Percentiles rank a stretch among this genome's conserved stretches.
These are phyloP conservation scores for Geosmithia putterillii DNA, from an alignment of 2,329 filamentous ascomycete genomes.

Conservation along the genomic window DNA sequence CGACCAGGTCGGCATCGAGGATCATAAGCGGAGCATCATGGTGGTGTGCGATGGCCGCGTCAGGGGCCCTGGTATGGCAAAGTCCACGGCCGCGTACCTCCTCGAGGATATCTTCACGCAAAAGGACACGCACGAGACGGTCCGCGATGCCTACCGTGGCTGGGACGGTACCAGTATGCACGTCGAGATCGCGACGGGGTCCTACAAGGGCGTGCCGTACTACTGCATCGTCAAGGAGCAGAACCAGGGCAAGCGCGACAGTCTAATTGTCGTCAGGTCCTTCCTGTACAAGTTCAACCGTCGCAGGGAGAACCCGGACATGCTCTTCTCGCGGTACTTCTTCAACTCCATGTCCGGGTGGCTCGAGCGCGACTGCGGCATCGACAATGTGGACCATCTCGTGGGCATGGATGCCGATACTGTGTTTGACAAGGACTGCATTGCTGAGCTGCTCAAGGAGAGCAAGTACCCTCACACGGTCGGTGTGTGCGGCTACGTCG, in stretches of 20 bases:
- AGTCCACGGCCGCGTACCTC: conserved; percentile 18
- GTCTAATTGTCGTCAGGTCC: conserved; percentile 25
- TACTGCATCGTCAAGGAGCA: conserved; percentile 28
- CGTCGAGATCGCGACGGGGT: conserved; percentile 20
- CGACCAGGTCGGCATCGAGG: conserved; percentile 8
- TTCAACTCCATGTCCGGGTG: conserved; percentile 19
- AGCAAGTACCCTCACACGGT: conserved; percentile 21
- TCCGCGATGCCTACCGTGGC: conserved; percentile 21
- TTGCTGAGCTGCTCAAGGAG: conserved; percentile 21
- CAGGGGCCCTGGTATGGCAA: conserved; percentile 10
- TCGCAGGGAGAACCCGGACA: conserved; percentile 17
- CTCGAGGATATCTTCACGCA: conserved; percentile 23
- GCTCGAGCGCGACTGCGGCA: conserved; percentile 13
- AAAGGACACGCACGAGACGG: conserved; percentile 10
- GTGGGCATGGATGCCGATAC: conserved; percentile 29
- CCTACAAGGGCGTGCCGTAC: conserved; percentile 25
- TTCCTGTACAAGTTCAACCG: conserved; percentile 28
- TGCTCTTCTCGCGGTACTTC: conserved; percentile 22
- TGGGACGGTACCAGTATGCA: conserved; percentile 25
- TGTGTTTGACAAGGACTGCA: conserved; percentile 21
- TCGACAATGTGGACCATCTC: conserved; percentile 20
- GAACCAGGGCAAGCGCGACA: conserved; percentile 29
- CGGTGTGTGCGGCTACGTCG: conserved; percentile 28
- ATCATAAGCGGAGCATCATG: conserved; percentile 10
- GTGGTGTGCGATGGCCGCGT: conserved; percentile 12